Evolutionary conservation across 495 filamentous ascomycete species (phyloP).

Genomic region (Neurospora sp.): DNA sequence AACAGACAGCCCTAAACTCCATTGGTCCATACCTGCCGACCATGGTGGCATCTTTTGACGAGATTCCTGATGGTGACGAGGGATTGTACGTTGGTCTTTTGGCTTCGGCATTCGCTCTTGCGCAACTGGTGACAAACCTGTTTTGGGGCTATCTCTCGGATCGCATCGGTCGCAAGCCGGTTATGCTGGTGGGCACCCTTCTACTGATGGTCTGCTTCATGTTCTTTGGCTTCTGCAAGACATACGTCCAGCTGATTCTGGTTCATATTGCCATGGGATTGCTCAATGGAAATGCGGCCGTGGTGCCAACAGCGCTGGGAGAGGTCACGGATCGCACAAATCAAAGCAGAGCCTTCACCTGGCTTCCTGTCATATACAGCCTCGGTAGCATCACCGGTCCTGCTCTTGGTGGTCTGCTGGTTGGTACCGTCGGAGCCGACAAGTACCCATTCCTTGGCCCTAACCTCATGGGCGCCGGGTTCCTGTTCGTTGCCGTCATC

Average conservation of each 20-base stretch:
- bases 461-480: slow-evolving; percentile 61
- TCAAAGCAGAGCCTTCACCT: slow-evolving; percentile 83
- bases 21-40: slow-evolving; percentile 93
- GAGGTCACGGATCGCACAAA: slow-evolving; percentile 94
- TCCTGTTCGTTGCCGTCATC: slow-evolving; percentile 64
- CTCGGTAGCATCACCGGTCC: slow-evolving; percentile 89
- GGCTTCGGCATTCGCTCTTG: slow-evolving; percentile 81
- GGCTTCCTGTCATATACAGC: slow-evolving; percentile 86
- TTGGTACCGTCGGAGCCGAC: slow-evolving; percentile 42
- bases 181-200: slow-evolving; percentile 78
- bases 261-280: slow-evolving; percentile 87
- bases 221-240: slow-evolving; percentile 79
- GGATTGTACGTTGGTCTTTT: slow-evolving; percentile 86
- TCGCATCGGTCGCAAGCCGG: slow-evolving; percentile 81
- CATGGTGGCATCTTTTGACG: slow-evolving; percentile 80
- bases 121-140: slow-evolving; percentile 85
- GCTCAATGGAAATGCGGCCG: slow-evolving; percentile 77
- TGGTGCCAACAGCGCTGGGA: slow-evolving; percentile 86
- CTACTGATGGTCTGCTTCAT: slow-evolving; percentile 71
- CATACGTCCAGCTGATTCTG: slow-evolving; percentile 66
- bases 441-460: slow-evolving; percentile 74
- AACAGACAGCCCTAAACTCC: slow-evolving; percentile 93
- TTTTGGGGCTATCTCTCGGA: slow-evolving; percentile 92
- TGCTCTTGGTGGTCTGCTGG: slow-evolving; percentile 74
- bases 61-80: slow-evolving; percentile 56